Conservation (phyloP, 768 basidiomycete species). For the Tubosaeta brunneosetosa region DNA sequence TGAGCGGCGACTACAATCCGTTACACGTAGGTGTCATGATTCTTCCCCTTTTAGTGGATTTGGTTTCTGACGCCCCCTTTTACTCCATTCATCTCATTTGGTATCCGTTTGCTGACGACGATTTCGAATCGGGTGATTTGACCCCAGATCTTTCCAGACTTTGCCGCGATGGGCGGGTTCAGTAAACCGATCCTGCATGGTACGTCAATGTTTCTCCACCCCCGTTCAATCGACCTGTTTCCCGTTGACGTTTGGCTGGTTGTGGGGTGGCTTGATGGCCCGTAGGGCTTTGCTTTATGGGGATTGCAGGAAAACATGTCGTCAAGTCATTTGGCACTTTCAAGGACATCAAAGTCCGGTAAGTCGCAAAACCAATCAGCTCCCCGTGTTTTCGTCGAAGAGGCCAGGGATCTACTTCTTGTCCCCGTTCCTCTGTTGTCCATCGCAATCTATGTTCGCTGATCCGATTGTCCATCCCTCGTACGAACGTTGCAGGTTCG, state of each 20-base stretch:
- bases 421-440: background rate
- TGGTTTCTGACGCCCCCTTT: background rate
- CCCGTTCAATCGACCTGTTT: background rate
- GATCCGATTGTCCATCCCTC: background rate
- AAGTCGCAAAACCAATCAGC: constrained; percentile 20
- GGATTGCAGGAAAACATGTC: constrained; percentile 90
- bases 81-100: background rate
- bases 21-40: constrained; percentile 58
- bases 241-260: background rate
- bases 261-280: background rate
- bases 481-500: constrained; percentile 49
- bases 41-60: background rate
- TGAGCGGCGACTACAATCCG: constrained; percentile 91
- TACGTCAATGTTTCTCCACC: constrained; percentile 8
- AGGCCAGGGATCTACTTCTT: background rate
- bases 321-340: constrained; percentile 79
- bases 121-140: constrained; percentile 1
- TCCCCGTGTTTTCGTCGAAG: background rate
- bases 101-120: background rate
- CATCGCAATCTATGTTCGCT: background rate
- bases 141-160: constrained; percentile 80
- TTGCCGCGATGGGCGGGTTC: constrained; percentile 93
- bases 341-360: constrained; percentile 95
- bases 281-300: constrained; percentile 82
- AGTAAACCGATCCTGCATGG: constrained; percentile 84